Evolutionary conservation across 441 rosid species (phyloP), one percentile per base, ranked within the genome.

Genomic region (Croton setiger): DNA sequence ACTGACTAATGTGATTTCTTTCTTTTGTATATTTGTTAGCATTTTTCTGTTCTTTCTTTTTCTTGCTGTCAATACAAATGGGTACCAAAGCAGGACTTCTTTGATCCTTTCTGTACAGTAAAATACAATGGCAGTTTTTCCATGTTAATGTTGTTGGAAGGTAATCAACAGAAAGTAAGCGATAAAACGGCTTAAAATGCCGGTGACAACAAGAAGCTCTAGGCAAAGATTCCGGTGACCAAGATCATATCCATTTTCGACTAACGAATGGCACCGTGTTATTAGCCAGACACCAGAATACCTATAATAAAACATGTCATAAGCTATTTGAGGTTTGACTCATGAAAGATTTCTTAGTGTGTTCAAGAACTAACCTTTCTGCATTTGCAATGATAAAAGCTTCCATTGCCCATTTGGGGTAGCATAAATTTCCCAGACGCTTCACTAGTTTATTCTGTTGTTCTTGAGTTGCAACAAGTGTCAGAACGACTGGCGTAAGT

Each of bases 261-360:
- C 56, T 3, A 94, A 81, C 2, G 86, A 79, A 58, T 86, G 90
- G 31, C 97, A 94, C 4, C 99, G 85, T 45, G 98, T 87, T 64
- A 94, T 82, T 75, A 94, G 76, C 98, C 99, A 92, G 49, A 94
- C 97, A 18, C 99, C 97, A 1, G 83, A 79, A 76, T 90, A 92
- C 83, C 99, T 89, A 63, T 48, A 53, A 63, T 0, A 56, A 64
- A 55, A 52, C 36, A 57, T 27, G 31, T 27, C 31, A 27, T 27
- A 27, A 27, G 31, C 31, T 27, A 27, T 27, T 27, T 27, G 31
- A 27, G 31, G 31, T 27, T 27, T 2, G 31, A 27, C 31, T 27
- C 31, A 2, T 27, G 31, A 1, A 27, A 27, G 2, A 27, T 27
- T 27, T 27, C 31, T 27, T 27, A 27, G 31, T 1, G 31, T 27